Evolutionary conservation across 805 yeast species (phyloP), one percentile per base, ranked within the genome.

Genomic region (Maudiozyma serrabonitensis): DNA sequence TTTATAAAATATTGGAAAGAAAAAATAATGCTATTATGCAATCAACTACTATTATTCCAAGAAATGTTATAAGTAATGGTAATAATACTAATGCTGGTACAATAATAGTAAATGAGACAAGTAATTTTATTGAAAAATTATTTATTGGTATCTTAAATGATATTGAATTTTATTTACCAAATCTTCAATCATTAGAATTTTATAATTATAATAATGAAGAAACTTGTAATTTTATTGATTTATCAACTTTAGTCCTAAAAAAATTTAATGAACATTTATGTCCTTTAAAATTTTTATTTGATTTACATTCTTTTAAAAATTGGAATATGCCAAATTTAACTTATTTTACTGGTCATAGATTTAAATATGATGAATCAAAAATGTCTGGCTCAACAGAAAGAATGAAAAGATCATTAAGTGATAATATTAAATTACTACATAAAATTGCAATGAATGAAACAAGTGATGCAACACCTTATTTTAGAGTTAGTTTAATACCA

Each of bases 241-340:
- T 58, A 23, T 58, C 62, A 1, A 41, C 56, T 16, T 43, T 50
- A 12, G 48, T 56, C 42, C 34, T 61, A 19, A 47, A 49, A 41
- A 54, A 54, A 41, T 54, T 57, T 19, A 50, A 47, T 28, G 37
- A 38, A 7, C 45, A 47, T 13, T 34, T 43, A n/a, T 50, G 54
- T 15, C 47, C 52, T 9, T 44, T 61, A 25, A 51, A 48, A 41
- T 39, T 46, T 19, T 46, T 55, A 15, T 61, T 61, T 44, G 45
- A 52, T 26, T 31, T 63, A 11, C 62, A 63, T 45, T 61, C 64
- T 2, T 54, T 60, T 25, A 46, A 53, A n/a, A 57, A 59, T 46
- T 61, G 66, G 64, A 13, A 43, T 8, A 40, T 61, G 38, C 62
- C 61, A 12, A 48, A 49, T 15, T 44, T 61, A 1, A 46, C 35